Conservation (phyloP, 2,329 filamentous ascomycete genomes). For the Phialocephala sp. region DNA sequence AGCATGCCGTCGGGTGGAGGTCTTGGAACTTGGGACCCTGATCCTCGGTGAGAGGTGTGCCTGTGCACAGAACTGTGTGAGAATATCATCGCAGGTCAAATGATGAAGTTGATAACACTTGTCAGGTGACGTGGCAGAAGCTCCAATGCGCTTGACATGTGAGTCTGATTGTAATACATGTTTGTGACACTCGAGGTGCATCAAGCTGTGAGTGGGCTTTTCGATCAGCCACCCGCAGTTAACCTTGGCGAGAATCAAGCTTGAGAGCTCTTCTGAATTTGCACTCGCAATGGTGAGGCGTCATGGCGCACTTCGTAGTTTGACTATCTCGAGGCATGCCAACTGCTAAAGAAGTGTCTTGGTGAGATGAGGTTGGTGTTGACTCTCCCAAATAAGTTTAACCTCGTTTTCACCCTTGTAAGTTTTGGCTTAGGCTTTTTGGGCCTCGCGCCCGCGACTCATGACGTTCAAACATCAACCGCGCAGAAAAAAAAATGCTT, state of each 20-base stretch:
- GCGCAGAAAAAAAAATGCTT: background rate
- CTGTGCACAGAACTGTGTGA: background rate
- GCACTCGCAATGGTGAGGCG: background rate
- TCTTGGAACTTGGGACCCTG: slow-evolving; percentile 1
- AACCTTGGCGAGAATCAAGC: background rate
- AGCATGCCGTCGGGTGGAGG: slow-evolving; percentile 7
- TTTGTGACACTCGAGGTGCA: slow-evolving; percentile 2
- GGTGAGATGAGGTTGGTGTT: slow-evolving; percentile 6
- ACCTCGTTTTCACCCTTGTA: background rate
- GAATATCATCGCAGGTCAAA: background rate
- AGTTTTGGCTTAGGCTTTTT: background rate
- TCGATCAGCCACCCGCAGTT: background rate
- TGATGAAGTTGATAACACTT: background rate
- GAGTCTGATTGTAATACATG: background rate
- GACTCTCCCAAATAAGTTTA: background rate
- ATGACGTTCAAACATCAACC: background rate
- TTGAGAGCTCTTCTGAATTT: background rate
- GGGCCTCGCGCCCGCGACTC: background rate
- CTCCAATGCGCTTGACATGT: background rate
- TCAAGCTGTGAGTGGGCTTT: background rate
- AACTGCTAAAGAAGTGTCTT: background rate
- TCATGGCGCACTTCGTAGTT: background rate
- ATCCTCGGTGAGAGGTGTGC: slow-evolving; percentile 5
- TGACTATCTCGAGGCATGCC: too few species aligned
- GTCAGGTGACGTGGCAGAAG: background rate